A percentile compares a stretch with the other conserved stretches of the same genome.
Evolutionary conservation across 108 stramenopile genomes (phyloP).

Genomic region (Hondaea fermentalgiana): DNA sequence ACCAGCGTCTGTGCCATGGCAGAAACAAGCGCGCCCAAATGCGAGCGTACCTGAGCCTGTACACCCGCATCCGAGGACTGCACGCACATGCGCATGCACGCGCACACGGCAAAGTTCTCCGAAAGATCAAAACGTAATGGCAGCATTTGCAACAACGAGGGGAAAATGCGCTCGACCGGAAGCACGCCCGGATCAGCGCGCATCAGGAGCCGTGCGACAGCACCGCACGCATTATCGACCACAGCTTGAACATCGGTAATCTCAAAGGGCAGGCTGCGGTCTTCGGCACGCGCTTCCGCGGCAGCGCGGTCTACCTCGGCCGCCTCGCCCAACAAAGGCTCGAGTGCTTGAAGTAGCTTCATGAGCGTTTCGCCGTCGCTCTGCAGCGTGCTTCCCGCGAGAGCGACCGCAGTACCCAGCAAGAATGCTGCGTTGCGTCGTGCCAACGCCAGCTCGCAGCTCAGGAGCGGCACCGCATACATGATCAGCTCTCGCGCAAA

Average conservation of each 20-base stretch:
- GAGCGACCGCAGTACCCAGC: background rate
- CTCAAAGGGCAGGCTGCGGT: background rate
- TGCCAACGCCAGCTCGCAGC: background rate
- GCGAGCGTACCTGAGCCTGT: background rate
- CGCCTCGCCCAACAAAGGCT: background rate
- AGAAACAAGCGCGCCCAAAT: background rate
- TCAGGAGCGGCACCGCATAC: background rate
- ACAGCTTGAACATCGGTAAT: background rate
- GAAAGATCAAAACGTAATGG: background rate
- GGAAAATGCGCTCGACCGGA: background rate
- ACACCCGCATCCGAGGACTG: background rate
- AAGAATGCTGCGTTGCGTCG: background rate
- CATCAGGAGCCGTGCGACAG: background rate
- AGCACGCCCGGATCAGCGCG: background rate
- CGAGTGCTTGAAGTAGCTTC: background rate
- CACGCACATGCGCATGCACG: background rate
- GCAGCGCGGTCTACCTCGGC: background rate
- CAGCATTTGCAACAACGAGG: background rate
- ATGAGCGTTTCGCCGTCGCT: background rate
- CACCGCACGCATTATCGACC: background rate
- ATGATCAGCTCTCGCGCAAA: background rate
- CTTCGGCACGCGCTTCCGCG: background rate
- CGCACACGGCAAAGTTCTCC: background rate
- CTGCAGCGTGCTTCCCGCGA: background rate
- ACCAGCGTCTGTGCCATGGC: background rate